Evolutionary conservation across 2,329 filamentous ascomycete genomes (phyloP).

Genomic region (Aspergillus eucalypticola): DNA sequence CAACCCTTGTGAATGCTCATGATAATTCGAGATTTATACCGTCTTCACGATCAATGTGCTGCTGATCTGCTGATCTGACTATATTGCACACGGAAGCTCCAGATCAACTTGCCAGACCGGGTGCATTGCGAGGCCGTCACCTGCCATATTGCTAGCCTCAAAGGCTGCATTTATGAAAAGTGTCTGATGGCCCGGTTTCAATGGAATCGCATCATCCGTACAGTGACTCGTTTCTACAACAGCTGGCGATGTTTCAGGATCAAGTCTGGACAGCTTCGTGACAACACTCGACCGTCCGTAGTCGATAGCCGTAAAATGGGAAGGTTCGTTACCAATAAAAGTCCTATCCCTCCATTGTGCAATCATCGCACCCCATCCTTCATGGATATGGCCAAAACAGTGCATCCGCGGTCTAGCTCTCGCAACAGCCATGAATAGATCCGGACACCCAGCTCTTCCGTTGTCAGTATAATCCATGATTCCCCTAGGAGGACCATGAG

Average conservation of each 20-base stretch:
- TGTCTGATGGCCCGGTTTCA: too few relatives aligned
- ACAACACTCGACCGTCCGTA: constrained; percentile 42
- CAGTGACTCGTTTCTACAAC: constrained; percentile 45
- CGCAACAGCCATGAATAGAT: constrained; percentile 35
- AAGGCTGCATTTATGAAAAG: too few relatives aligned
- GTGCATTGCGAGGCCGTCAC: too few relatives aligned
- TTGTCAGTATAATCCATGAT: constrained; percentile 49
- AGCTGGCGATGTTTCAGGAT: constrained; percentile 8
- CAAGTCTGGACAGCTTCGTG: constrained; percentile 21
- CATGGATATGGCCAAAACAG: constrained; percentile 48
- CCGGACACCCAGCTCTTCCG: constrained; percentile 33
- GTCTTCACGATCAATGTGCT: too few relatives aligned
- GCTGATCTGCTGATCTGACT: too few relatives aligned
- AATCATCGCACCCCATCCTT: constrained; percentile 59
- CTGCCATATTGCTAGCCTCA: too few relatives aligned
- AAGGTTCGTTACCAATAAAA: constrained; percentile 21
- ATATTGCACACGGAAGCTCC: too few relatives aligned
- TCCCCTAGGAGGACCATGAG: constrained; percentile 57
- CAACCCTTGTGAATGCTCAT: too few relatives aligned
- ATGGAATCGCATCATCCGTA: constrained; percentile 25
- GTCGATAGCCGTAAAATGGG: constrained; percentile 52
- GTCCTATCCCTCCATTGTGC: constrained; percentile 51
- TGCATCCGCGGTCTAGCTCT: constrained; percentile 37
- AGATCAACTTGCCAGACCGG: too few relatives aligned
- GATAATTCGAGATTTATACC: too few relatives aligned